These are phyloP conservation scores for Alternaria arbusti DNA, from an alignment of 2,329 filamentous ascomycete genomes.

Conservation along the genomic window DNA sequence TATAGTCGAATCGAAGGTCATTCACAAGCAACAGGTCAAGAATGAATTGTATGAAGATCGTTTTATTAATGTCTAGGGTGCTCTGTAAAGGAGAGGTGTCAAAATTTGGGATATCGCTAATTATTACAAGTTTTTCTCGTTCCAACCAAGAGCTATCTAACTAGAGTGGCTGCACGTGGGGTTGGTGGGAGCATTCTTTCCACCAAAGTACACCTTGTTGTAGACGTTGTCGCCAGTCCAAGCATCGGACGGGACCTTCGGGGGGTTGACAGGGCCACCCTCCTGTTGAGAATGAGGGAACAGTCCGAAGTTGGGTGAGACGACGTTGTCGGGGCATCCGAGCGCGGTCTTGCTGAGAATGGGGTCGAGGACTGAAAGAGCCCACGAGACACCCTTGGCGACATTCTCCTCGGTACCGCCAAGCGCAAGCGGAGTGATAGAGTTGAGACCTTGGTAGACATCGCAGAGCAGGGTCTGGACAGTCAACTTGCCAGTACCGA, in stretches of 20 bases:
- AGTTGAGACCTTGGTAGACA: slow-evolving; percentile 45
- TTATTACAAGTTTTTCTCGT: neutral
- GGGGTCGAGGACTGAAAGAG: slow-evolving; percentile 39
- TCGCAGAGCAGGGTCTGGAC: slow-evolving; percentile 42
- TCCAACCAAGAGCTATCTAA: neutral
- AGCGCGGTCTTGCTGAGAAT: slow-evolving; percentile 37
- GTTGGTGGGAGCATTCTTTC: slow-evolving; percentile 24
- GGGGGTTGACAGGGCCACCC: slow-evolving; percentile 39
- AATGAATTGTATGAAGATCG: neutral
- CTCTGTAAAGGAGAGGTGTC: neutral
- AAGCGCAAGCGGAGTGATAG: slow-evolving; percentile 42
- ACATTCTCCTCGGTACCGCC: slow-evolving; percentile 29
- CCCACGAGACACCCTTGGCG: slow-evolving; percentile 33
- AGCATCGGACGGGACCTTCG: slow-evolving; percentile 23
- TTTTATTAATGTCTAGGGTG: neutral
- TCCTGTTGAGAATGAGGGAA: slow-evolving; percentile 34
- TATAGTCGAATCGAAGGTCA: neutral
- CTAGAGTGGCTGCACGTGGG: slow-evolving; percentile 15
- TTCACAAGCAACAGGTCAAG: neutral
- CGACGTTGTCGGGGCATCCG: slow-evolving; percentile 37
- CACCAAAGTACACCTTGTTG: slow-evolving; percentile 42
- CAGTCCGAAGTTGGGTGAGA: slow-evolving; percentile 35
- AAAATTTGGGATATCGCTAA: neutral
- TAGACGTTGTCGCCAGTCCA: slow-evolving; percentile 47
- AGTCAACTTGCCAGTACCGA: slow-evolving; percentile 43